Evolutionary conservation across 305 asterid genomes (phyloP).

Genomic region (Fraxinus xanthoxyloides): DNA sequence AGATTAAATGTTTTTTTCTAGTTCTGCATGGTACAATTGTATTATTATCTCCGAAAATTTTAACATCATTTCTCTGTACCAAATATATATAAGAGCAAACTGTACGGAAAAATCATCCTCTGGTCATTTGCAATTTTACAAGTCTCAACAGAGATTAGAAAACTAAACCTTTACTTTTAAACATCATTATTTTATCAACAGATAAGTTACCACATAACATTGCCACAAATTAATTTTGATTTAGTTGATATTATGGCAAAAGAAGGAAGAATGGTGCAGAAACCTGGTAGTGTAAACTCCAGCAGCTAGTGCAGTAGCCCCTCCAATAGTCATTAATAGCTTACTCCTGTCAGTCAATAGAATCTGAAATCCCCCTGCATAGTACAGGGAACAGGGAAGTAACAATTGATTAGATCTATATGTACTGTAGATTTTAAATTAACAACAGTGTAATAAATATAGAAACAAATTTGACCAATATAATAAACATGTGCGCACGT

Average conservation of each 20-base stretch:
- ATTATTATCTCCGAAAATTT: background rate
- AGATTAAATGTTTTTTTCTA: background rate
- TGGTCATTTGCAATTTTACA: background rate
- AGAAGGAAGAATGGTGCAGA: conserved; percentile 18
- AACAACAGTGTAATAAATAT: conserved; percentile 1
- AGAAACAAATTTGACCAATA: conserved; percentile 2
- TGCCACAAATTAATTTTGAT: background rate
- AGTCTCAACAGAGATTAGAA: background rate
- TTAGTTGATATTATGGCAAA: background rate
- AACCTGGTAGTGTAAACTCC: conserved; percentile 97
- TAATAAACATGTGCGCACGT: background rate
- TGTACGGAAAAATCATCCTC: background rate
- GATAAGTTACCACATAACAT: background rate
- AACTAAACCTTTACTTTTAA: background rate
- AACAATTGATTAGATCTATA: conserved; percentile 5
- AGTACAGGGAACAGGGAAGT: background rate
- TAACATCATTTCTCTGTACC: background rate
- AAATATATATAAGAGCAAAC: background rate
- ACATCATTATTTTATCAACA: background rate
- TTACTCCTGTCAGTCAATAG: conserved; percentile 83
- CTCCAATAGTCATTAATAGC: conserved; percentile 87
- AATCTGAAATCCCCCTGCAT: conserved; percentile 75
- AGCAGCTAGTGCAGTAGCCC: conserved; percentile 97
- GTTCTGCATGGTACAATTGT: background rate
- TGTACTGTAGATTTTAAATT: background rate